Percentiles rank a stretch among this genome's conserved stretches.
Conservation (phyloP, 202 grass and related monocot genomes). For the Cymbopogon flexuosus region DNA sequence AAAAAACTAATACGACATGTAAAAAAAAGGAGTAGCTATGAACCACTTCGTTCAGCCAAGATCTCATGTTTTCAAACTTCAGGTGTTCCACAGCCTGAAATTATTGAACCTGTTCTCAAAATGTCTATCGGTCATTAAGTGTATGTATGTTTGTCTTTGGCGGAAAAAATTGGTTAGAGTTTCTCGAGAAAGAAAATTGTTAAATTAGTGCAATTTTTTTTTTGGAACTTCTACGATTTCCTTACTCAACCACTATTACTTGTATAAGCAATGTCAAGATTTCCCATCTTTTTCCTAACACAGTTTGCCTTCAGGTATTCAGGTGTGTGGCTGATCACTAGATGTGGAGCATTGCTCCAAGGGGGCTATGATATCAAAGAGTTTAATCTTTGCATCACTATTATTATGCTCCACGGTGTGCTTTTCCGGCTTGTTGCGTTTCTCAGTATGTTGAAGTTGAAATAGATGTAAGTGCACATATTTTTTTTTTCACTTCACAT, state of each 20-base stretch:
- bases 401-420: conserved; percentile 74
- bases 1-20: neutral
- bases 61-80: neutral
- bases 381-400: conserved; percentile 55
- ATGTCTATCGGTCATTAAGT: neutral
- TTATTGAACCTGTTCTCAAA: neutral
- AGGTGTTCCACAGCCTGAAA: neutral
- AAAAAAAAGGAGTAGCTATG: neutral
- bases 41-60: neutral
- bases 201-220: neutral
- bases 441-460: conserved; percentile 60
- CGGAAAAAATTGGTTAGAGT: neutral
- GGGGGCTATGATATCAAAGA: conserved; percentile 48
- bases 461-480: conserved; percentile 44
- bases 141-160: neutral
- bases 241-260: neutral
- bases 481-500: neutral
- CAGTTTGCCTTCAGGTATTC: conserved; percentile 53
- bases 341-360: conserved; percentile 55
- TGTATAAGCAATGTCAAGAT: neutral
- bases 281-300: conserved; percentile 16
- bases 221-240: neutral
- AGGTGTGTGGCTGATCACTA: conserved; percentile 82
- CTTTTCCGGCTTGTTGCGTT: conserved; percentile 72
- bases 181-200: neutral